Base-by-base conservation (phyloP, 1,284 basidiomycete species). In the Austroboletus niveus region DNA sequence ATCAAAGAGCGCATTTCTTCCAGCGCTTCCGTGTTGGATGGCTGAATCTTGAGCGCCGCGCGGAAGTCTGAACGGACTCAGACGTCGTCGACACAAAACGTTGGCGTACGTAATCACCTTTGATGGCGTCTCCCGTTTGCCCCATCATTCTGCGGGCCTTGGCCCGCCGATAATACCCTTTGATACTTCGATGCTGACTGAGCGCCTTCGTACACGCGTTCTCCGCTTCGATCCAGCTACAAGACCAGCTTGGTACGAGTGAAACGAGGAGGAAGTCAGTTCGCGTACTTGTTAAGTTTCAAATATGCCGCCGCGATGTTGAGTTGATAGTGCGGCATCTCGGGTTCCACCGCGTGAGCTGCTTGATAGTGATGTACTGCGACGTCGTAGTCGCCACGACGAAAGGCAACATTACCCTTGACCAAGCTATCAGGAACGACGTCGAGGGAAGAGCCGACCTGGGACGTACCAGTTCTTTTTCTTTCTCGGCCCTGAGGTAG, bases 281-380 rank as follows among this genome's bases (percentile, higher is more conserved):
- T 47, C 22, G 65, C 81, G 49, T 65, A 87, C 85, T 84, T 79
- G 63, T 72, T 70, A 44, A 85, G 67, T 61, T 87, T 87, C 36
- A 87, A 63, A 64, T 85, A 76, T 2, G 85, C 84, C 5, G 84
- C 84, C 3, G 85, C 85, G 17, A 87, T 72, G 59, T 87, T 87
- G 36, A 87, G 75, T 59, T 86, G 81, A 58, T 87, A 87, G 62
- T 84, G 79, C 3, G 85, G 83, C 55, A 87, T 69, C 63, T 87
- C 85, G 9, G 84, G 78, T 60, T 87, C 85, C 44, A 84, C 82
- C 9, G 73, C 61, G 57, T 82, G 74, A 2, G 85, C 85, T 5
- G 69, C 63, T 57, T 79, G 74, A 62, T 87, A 87, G 47, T 77
- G 74, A 51, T 72, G 64, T 49, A 85, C 77, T 0, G 85, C 85